Evolutionary conservation across 345 rosid species (phyloP).

Genomic region (Eucalyptus cloeziana): DNA sequence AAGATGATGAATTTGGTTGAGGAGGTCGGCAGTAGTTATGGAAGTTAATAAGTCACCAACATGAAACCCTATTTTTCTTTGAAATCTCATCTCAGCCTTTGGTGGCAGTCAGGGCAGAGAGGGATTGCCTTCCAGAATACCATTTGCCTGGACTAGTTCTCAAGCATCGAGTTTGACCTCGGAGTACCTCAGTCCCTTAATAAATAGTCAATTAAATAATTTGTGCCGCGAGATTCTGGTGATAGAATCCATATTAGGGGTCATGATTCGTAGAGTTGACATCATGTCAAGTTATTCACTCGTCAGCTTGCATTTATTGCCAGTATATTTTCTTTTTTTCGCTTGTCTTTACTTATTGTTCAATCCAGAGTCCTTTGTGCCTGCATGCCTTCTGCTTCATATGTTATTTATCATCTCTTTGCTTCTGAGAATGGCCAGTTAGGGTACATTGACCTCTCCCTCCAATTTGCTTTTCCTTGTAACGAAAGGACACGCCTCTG

Average conservation of each 20-base stretch:
- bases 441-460: background rate
- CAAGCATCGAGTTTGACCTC: background rate
- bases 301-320: background rate
- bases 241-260: background rate
- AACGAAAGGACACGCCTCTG: background rate
- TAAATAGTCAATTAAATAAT: background rate
- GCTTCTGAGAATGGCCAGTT: background rate
- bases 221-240: background rate
- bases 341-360: background rate
- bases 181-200: background rate
- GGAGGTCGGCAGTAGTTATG: background rate
- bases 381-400: background rate
- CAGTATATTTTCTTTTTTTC: background rate
- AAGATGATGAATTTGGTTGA: background rate
- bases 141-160: background rate
- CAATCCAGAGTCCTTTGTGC: background rate
- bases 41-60: background rate
- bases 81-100: background rate
- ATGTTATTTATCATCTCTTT: background rate
- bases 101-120: background rate
- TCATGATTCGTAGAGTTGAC: background rate
- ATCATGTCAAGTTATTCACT: background rate
- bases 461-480: background rate
- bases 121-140: background rate
- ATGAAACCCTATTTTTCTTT: background rate